Evolutionary conservation across 2,329 filamentous ascomycete genomes (phyloP).

Genomic region (Didymella glomerata): DNA sequence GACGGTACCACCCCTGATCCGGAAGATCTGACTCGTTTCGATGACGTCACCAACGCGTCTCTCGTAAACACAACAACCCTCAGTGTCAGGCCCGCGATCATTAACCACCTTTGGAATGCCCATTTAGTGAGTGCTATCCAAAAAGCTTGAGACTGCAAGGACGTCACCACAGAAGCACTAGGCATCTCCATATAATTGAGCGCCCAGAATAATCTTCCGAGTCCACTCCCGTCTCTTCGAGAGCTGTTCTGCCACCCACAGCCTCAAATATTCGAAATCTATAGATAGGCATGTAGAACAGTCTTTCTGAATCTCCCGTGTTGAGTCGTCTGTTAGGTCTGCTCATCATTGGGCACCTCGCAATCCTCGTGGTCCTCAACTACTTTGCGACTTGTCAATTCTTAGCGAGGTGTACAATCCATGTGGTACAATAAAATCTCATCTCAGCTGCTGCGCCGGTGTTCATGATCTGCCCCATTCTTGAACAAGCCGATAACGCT

Average conservation of each 20-base stretch:
- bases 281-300: not conserved
- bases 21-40: not conserved
- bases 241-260: too few species aligned
- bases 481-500: not conserved
- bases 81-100: not conserved
- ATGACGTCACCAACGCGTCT: not conserved
- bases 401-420: not conserved
- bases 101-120: too few species aligned
- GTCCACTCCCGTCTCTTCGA: too few species aligned
- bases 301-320: not conserved
- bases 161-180: not conserved
- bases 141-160: too few species aligned
- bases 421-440: not conserved
- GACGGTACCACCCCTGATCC: not conserved
- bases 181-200: too few species aligned
- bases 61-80: too few species aligned
- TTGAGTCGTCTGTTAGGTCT: too few species aligned
- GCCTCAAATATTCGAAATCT: not conserved
- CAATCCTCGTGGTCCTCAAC: not conserved
- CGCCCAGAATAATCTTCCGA: too few species aligned
- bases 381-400: not conserved
- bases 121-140: not conserved
- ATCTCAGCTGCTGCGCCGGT: not conserved
- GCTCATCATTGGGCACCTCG: not conserved
- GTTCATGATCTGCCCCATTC: not conserved